Base-by-base conservation (phyloP, 2,329 filamentous ascomycete genomes). In the Penicillium digitatum region DNA sequence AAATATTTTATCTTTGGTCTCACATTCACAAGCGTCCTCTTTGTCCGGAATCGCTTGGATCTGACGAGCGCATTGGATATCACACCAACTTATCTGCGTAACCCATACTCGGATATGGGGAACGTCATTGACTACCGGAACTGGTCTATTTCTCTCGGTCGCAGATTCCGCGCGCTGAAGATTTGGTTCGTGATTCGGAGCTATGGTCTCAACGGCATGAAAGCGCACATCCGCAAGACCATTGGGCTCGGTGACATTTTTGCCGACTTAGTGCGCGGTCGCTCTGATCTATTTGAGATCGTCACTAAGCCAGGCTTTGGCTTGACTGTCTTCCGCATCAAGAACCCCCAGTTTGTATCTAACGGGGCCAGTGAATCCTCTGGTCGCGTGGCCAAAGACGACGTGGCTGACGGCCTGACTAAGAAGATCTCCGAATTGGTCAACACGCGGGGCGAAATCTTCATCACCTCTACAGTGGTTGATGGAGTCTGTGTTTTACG, bases 111-210 rank as follows among this genome's bases (percentile, higher is more conserved):
- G 3, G 90, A 94, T 64, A 83, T 82, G 35, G 91, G 90, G 0
- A 81, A 93, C 2, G 93, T 96, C 1, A 96, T 90, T 24, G 93
- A 97, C 74, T 96, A 96, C 78, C 85, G 93, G 44, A 92, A 97
- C 79, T 97, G 93, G 93, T 91, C 96, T 76, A 95, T 97, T 66
- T 91, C 93, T 0, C 85, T 97, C 0, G 93, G 93, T 9, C 81
- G 93, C 3, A 82, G 93, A 16, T 97, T 97, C 81, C 83, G 93
- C 57, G 85, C 87, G 3, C 76, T 97, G 55, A 97, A 97, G 78
- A 86, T 96, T 60, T 97, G 93, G 93, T 96, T 96, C 70, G 91
- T 97, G 8, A 78, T 96, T 65, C 81, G 93, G 42, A 86, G 82
- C 40, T 96, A 91, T 69, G 93, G 93, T 0, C 76, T 95, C 48